A percentile compares a stretch with the other conserved stretches of the same genome.
Conservation (phyloP, 2,329 filamentous ascomycete species). For the Colletotrichum neosansevieriae region DNA sequence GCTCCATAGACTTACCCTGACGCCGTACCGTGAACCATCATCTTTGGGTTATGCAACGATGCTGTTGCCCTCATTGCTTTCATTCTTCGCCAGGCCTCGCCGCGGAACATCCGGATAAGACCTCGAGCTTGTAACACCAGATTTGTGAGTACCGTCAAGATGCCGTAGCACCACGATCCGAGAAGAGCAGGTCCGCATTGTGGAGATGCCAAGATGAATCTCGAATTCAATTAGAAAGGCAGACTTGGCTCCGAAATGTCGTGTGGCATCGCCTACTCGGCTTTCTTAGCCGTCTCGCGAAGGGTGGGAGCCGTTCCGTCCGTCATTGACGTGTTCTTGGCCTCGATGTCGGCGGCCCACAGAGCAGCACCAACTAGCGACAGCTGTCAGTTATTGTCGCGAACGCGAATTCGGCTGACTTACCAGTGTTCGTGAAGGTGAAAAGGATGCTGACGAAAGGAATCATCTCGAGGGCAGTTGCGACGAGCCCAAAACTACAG, state of each 20-base stretch:
- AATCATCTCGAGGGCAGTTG: constrained; percentile 86
- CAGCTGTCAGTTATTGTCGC: constrained; percentile 41
- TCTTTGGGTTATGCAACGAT: background rate
- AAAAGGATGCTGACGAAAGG: constrained; percentile 87
- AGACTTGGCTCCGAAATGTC: background rate
- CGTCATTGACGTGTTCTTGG: constrained; percentile 62
- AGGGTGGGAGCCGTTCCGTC: constrained; percentile 63
- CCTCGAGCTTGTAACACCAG: background rate
- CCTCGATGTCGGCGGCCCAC: constrained; percentile 92
- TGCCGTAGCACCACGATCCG: constrained; percentile 20
- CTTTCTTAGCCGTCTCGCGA: constrained; percentile 62
- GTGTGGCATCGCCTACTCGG: constrained; percentile 51
- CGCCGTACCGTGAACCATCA: background rate
- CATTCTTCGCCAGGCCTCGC: background rate
- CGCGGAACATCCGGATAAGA: background rate
- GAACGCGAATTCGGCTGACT: constrained; percentile 38
- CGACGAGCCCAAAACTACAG: constrained; percentile 77
- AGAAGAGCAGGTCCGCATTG: constrained; percentile 6
- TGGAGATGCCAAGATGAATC: background rate
- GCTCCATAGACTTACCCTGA: background rate
- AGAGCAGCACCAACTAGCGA: constrained; percentile 83
- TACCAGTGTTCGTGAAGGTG: constrained; percentile 86
- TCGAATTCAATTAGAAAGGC: background rate
- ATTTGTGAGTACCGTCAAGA: constrained; percentile 27
- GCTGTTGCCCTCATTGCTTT: background rate